Evolutionary conservation across 305 asterid genomes (phyloP).

Genomic region (Euphrasia arctica): DNA sequence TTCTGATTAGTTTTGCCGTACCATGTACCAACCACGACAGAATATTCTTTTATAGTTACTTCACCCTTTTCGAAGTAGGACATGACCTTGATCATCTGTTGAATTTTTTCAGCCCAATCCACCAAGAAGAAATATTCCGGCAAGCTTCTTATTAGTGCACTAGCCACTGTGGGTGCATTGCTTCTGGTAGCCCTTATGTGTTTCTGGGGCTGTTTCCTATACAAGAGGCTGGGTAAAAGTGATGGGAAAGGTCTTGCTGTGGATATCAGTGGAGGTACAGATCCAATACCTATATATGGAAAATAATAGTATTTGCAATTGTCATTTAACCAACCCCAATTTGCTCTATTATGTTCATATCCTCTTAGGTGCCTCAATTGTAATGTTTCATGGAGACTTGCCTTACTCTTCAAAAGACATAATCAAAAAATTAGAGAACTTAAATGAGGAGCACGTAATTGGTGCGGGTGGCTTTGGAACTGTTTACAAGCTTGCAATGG

Average conservation of each 20-base stretch:
- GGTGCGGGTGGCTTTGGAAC: constrained; percentile 92
- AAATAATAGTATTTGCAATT: constrained; percentile 16
- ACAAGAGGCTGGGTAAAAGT: constrained; percentile 71
- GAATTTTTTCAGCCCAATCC: constrained; percentile 38
- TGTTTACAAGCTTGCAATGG: constrained; percentile 85
- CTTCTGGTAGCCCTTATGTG: constrained; percentile 92
- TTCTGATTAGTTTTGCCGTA: background rate
- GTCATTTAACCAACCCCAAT: constrained; percentile 4
- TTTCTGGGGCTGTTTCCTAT: constrained; percentile 86
- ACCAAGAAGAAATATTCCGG: constrained; percentile 63
- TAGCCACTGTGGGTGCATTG: constrained; percentile 85
- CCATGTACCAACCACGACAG: background rate
- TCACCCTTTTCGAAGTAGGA: constrained; percentile 17
- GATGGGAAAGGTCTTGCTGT: constrained; percentile 61
- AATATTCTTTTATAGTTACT: background rate
- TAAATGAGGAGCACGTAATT: constrained; percentile 72
- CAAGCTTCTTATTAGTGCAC: constrained; percentile 73
- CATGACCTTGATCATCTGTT: constrained; percentile 26
- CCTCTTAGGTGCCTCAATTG: constrained; percentile 78
- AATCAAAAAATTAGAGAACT: constrained; percentile 65
- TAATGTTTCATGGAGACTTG: constrained; percentile 88
- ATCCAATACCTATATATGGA: constrained; percentile 27
- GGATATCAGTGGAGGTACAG: constrained; percentile 70
- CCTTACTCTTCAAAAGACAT: constrained; percentile 86
- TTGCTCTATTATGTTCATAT: constrained; percentile 3